Base-by-base conservation (phyloP, 2,329 filamentous ascomycete species). In the Cyphellophora europaea region DNA sequence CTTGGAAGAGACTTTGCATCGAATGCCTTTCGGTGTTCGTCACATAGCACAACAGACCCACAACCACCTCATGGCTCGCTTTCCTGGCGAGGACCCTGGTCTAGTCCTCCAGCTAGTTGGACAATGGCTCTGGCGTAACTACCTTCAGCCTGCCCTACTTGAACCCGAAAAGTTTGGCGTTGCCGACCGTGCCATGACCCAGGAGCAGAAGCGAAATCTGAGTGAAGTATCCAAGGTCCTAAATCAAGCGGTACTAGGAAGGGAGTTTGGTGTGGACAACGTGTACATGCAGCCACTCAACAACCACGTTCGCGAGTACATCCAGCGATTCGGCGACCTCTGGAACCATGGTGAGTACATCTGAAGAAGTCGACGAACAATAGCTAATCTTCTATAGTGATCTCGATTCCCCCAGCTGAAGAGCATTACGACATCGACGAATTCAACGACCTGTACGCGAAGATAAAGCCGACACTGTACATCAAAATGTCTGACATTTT, bases 401-500 rank as follows among this genome's bases (percentile, higher is more conserved):
- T 98, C 47, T 76, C 81, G 10, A 83, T 96, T 10, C 78, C 82
- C 11, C 81, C 91, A 50, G 84, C 86, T 0, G 91, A 98, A 59
- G 72, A 77, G 34, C 91, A 91, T 15, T 98, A 96, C 54, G 88
- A 96, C 58, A 95, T 98, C 55, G 91, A 98, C 55, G 91, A 96
- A 57, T 98, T 91, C 73, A 96, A 95, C 55, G 91, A 98, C 53
- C 72, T 98, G 5, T 96, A 96, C 55, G 84, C 89, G 37, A 88
- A 93, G 57, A 91, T 87, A 45, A 94, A 94, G 60, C 91, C 91
- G 5, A 96, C 89, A 0, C 70, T 98, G n/a, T 98, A 96, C 65
- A 94, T 98, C 67, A 98, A 98, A 65, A 89, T 98, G 75, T 76
- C 83, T 11, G 91, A 98, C 56, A 88, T 98, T 38, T 96, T 98